These are phyloP conservation scores for Eucalyptus tenuipes DNA, from an alignment of 345 rosid species.

Conservation along the genomic window DNA sequence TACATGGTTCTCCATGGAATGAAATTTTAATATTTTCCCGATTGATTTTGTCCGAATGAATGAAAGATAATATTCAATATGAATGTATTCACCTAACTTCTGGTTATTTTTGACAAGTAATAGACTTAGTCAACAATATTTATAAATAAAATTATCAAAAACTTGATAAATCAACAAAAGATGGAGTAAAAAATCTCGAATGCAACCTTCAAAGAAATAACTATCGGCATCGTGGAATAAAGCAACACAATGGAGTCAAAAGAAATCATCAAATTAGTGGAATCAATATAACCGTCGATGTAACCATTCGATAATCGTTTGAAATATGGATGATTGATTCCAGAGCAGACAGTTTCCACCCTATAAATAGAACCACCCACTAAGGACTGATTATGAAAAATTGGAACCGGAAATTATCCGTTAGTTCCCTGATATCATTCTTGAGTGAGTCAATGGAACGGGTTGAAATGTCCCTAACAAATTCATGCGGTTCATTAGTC, in stretches of 20 bases:
- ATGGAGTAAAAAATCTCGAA: too few relatives aligned
- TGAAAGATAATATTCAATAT: not conserved
- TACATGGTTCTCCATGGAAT: not conserved
- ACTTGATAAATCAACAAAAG: not conserved
- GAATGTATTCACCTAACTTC: not conserved
- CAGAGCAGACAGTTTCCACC: fast-evolving
- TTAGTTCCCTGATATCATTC: too few relatives aligned
- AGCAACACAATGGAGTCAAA: not conserved
- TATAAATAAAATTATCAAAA: too few relatives aligned
- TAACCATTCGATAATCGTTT: too few relatives aligned
- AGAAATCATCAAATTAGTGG: not conserved
- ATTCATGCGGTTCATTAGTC: not conserved
- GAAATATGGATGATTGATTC: too few relatives aligned
- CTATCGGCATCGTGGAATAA: too few relatives aligned
- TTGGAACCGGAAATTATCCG: too few relatives aligned
- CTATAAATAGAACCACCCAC: too few relatives aligned
- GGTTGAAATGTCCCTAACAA: not conserved
- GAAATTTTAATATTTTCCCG: not conserved
- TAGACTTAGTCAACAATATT: not conserved
- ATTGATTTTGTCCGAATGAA: not conserved
- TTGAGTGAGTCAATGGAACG: not conserved
- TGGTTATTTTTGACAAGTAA: too few relatives aligned
- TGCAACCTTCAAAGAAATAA: not conserved
- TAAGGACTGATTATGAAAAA: fast-evolving
- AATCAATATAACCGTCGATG: not conserved